A percentile compares a stretch with the other conserved stretches of the same genome.
Evolutionary conservation across 2,329 filamentous ascomycete species (phyloP).

Genomic region (Daldinia sp.): DNA sequence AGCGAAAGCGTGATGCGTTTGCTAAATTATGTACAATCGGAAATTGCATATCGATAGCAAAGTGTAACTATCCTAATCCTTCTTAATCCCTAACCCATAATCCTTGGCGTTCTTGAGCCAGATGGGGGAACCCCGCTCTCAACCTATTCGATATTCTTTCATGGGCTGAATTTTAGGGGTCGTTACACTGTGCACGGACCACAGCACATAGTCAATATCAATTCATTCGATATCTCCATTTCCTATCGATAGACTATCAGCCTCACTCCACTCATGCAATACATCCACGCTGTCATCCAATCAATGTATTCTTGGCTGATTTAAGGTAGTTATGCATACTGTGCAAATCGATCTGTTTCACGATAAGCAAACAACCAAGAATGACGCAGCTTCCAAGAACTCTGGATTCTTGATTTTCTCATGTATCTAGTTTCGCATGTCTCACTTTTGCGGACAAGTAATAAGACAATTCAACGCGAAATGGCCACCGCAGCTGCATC

Average conservation of each 20-base stretch:
- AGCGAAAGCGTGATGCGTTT: conserved; percentile 1
- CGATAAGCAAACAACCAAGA: not conserved
- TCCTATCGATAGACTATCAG: conserved; percentile 27
- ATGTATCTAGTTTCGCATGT: not conserved
- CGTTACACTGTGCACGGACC: conserved; percentile 8
- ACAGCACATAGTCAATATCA: not conserved
- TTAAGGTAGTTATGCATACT: conserved; percentile 18
- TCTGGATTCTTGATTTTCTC: not conserved
- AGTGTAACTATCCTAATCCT: not conserved
- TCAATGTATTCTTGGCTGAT: conserved; percentile 4
- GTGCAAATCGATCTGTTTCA: not conserved
- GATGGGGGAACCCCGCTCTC: not conserved
- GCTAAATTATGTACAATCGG: not conserved
- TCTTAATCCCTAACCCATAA: not conserved
- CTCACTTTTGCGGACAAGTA: too few species aligned
- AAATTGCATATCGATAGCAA: conserved; percentile 23
- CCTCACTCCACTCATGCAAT: conserved; percentile 27
- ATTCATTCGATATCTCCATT: not conserved
- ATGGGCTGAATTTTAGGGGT: conserved; percentile 12
- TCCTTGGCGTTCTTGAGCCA: not conserved
- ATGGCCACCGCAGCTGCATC: too few species aligned
- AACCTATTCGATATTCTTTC: not conserved
- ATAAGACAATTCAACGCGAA: too few species aligned
- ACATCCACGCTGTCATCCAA: conserved; percentile 11
- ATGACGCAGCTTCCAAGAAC: not conserved